phyloP scores from a whole-genome alignment of 2,329 filamentous ascomycete genomes.

The Exophiala viscosa region DNA sequence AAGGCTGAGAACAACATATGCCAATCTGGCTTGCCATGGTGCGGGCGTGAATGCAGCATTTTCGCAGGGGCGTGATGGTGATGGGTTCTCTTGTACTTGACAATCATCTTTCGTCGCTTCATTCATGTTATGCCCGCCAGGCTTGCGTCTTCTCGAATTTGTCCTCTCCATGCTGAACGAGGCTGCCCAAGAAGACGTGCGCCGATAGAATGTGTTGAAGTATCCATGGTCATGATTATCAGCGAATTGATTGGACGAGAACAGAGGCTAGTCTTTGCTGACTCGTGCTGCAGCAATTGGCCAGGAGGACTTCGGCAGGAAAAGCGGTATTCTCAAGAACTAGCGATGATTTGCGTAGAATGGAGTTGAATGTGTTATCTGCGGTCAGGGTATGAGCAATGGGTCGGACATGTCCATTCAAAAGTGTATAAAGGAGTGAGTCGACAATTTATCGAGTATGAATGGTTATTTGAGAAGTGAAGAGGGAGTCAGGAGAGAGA shows the following conservation, averaged over 20 bases:
- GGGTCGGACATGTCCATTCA: no score
- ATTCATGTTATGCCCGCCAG: neutral
- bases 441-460: no score
- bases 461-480: no score
- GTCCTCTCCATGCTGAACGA: constrained; percentile 6
- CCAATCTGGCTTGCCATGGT: no score
- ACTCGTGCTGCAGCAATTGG: neutral
- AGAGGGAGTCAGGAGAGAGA: no score
- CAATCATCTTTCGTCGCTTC: neutral
- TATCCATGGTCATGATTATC: neutral
- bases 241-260: neutral
- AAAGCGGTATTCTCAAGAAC: neutral
- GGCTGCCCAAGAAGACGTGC: no score
- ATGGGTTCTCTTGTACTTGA: neutral
- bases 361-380: no score
- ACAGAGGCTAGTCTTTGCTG: neutral
- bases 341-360: no score
- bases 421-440: no score
- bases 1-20: neutral
- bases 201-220: neutral
- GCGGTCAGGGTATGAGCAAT: no score
- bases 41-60: neutral
- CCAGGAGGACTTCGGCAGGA: neutral
- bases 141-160: constrained; percentile 11
- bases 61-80: neutral